Base-by-base conservation (phyloP, 768 basidiomycete genomes). In the Xanthoconium stramineum region DNA sequence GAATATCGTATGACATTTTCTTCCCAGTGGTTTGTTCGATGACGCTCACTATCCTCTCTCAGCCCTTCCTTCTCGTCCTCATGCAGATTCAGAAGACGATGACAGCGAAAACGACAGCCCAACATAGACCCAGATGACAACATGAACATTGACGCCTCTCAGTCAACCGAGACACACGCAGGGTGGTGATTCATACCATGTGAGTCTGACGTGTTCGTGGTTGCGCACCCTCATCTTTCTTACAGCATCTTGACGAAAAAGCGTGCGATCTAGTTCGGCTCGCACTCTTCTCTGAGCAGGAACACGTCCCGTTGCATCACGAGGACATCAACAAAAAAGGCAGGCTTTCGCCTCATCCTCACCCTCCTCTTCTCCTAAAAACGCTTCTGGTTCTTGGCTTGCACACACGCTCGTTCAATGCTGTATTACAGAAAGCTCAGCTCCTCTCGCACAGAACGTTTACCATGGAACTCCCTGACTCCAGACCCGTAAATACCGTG, bases 251-350 rank as follows among this genome's bases (percentile, higher is more conserved):
- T 20, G 74, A 77, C n/a, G 78, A 82, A 49, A 85, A 83, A 68
- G 88, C 88, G 0, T 77, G 80, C 47, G 83, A 86, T 50, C 79
- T 96, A 33, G 89, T 89, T 11, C 82, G 93, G 17, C 78, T 92
- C 24, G 91, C 92, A 3, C 75, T 98, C 40, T 95, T 94, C 69
- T 78, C 76, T 5, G 93, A 96, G 67, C 83, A 88, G 52, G 83
- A 79, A 65, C 79, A 91, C 49, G 70, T 74, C 12, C 78, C 84
- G 3, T 70, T 97, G 47, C 80, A 82, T 37, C 78, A 91, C 39
- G 89, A 94, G n/a, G 93, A 96, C 39, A 90, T 95, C 48, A 83
- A 79, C 38, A 94, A 94, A 74, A 90, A 90, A 78, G 84, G 94
- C 86, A 15, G 32, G 33, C 1, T 5, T 29, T 17, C 14, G 17